phyloP scores from a whole-genome alignment of 2,329 filamentous ascomycete species.

The Alternaria sp. region DNA sequence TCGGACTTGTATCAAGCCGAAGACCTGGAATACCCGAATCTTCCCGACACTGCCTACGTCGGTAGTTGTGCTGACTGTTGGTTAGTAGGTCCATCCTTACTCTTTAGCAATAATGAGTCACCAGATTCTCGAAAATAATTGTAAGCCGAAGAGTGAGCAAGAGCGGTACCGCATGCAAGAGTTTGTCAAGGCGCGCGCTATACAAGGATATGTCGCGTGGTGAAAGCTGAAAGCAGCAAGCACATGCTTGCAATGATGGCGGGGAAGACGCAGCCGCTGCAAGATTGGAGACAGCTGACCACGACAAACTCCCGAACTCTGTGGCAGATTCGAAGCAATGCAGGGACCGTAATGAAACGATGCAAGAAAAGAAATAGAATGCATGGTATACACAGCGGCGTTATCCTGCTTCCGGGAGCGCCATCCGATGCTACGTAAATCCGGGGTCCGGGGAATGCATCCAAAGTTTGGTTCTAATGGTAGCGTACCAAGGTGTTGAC shows the following conservation, averaged over 20 bases:
- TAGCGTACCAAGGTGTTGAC: conserved; percentile 7
- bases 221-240: conserved; percentile 4
- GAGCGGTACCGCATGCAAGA: background rate
- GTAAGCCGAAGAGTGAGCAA: background rate
- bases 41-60: background rate
- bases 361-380: background rate
- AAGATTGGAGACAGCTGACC: conserved; percentile 13
- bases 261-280: conserved; percentile 8
- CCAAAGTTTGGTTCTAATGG: conserved; percentile 6
- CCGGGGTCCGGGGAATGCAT: conserved; percentile 5
- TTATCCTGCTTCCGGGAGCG: background rate
- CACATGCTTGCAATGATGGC: background rate
- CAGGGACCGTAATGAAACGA: conserved; percentile 15
- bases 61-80: background rate
- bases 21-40: background rate
- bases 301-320: background rate
- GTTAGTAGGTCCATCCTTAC: background rate
- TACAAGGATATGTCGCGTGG: conserved; percentile 5
- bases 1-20: conserved; percentile 6
- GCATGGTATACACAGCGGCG: background rate
- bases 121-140: background rate
- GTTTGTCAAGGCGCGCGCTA: background rate
- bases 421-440: conserved; percentile 1
- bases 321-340: background rate
- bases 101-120: background rate